Conservation (phyloP, 805 yeast species). For the Pichia cabralensis region DNA sequence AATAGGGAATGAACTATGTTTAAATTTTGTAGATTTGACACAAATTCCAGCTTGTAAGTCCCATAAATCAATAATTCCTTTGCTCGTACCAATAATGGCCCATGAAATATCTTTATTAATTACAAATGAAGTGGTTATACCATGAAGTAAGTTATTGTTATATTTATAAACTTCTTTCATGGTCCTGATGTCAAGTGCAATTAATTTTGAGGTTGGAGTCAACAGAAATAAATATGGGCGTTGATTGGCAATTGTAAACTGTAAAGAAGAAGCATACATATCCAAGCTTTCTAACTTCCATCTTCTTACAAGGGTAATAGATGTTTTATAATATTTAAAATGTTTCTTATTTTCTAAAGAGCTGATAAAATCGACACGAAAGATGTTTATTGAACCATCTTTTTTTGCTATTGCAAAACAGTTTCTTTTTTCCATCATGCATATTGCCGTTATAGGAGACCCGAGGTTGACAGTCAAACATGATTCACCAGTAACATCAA, state of each 20-base stretch:
- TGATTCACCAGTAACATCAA: constrained; percentile 46
- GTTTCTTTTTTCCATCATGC: constrained; percentile 43
- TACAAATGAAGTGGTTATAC: constrained; percentile 51
- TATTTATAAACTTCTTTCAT: constrained; percentile 36
- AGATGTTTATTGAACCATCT: constrained; percentile 36
- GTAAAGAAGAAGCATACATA: constrained; percentile 34
- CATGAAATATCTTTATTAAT: constrained; percentile 46
- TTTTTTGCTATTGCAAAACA: constrained; percentile 47
- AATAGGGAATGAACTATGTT: constrained; percentile 34
- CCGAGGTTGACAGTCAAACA: constrained; percentile 37
- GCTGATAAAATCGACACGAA: constrained; percentile 28
- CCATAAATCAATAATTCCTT: constrained; percentile 73
- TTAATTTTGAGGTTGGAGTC: constrained; percentile 44
- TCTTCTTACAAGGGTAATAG: constrained; percentile 30
- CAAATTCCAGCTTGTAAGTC: constrained; percentile 59
- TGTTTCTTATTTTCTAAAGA: constrained; percentile 3
- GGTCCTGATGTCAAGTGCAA: constrained; percentile 47
- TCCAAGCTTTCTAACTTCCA: constrained; percentile 27
- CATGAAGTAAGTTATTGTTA: constrained; percentile 53
- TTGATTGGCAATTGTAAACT: constrained; percentile 31
- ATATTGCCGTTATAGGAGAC: constrained; percentile 38
- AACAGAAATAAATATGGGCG: constrained; percentile 36
- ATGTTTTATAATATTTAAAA: constrained; percentile 9
- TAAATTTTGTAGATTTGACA: constrained; percentile 54
- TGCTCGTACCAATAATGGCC: constrained; percentile 64